Percentiles rank a stretch among this genome's conserved stretches.
phyloP scores from a whole-genome alignment of 257 asterid species.

The Nicotiana sylvestris region DNA sequence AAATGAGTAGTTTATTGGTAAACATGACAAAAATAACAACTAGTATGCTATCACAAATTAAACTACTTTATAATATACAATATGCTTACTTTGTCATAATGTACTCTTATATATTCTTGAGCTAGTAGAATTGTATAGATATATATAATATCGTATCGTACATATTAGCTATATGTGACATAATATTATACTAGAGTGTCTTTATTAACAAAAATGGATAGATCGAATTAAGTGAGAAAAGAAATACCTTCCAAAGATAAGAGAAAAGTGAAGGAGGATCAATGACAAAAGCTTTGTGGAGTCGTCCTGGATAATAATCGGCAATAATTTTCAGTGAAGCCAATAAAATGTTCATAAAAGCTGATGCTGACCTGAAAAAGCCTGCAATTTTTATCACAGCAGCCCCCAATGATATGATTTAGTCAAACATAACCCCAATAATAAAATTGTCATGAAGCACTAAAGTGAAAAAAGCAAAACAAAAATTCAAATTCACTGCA shows the following conservation, averaged over 20 bases:
- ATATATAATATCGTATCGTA: no score
- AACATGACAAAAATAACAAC: no score
- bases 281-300: slow-evolving; percentile 74
- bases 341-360: slow-evolving; percentile 78
- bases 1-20: no score
- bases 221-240: not conserved
- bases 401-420: slow-evolving; percentile 22
- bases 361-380: slow-evolving; percentile 94
- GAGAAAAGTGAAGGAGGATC: slow-evolving; percentile 92
- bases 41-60: no score
- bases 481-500: slow-evolving; percentile 20
- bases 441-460: not conserved
- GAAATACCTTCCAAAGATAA: slow-evolving; percentile 89
- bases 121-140: no score
- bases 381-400: slow-evolving; percentile 46
- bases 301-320: slow-evolving; percentile 75
- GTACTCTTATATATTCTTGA: no score
- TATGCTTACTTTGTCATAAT: no score
- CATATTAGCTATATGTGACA: no score
- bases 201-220: not conserved
- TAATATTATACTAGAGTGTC: no score
- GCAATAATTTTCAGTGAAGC: slow-evolving; percentile 70
- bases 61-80: no score
- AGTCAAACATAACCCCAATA: slow-evolving; percentile 7
- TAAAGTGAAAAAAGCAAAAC: not conserved